Evolutionary conservation across 176 grass and related monocot species (phyloP), one percentile per base, ranked within the genome.

Genomic region (Carex littledalei): DNA sequence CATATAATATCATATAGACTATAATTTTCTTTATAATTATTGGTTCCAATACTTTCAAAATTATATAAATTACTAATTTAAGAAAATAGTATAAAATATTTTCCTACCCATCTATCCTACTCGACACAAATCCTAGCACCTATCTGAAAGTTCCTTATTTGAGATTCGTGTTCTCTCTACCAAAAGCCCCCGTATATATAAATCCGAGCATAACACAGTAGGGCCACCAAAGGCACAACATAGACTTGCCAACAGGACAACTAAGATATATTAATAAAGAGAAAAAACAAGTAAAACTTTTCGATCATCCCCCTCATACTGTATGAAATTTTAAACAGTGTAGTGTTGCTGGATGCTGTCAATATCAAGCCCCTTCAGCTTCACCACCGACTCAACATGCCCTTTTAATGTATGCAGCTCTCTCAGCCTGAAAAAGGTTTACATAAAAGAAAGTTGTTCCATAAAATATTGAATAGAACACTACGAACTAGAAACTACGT

Each of bases 361-460:
- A 39, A 92, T 84, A 81, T 98, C 90, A 17, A 98, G 85, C 18
- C 96, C 93, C 75, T 94, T 95, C 55, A 98, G 91, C 93, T 93
- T 94, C 21, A 87, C 91, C 6, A 93, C 87, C 3, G 90, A 91
- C 60, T 95, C 96, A 1, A 98, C 59, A 78, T 85, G 90, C 0
- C 93, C 93, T 85, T 92, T 98, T 73, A 98, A 67, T 62, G 93
- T 94, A 41, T 60, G 41, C 43, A 94, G 85, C 85, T 98, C 96
- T 6, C 96, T 82, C 12, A 98, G 84, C 93, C 96, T 92, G 77
- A 20, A 84, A 59, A 82, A 26, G 22, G 49, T 34, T 29, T 80
- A 15, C 24, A 32, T 50, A 34, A 35, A 81, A 11, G 5, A 63
- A 52, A 60, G 50, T 37, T 32, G 29, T 53, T 59, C n/a, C 83